phyloP scores from a whole-genome alignment of 106 monocot species.

The Phalaenopsis equestris region DNA sequence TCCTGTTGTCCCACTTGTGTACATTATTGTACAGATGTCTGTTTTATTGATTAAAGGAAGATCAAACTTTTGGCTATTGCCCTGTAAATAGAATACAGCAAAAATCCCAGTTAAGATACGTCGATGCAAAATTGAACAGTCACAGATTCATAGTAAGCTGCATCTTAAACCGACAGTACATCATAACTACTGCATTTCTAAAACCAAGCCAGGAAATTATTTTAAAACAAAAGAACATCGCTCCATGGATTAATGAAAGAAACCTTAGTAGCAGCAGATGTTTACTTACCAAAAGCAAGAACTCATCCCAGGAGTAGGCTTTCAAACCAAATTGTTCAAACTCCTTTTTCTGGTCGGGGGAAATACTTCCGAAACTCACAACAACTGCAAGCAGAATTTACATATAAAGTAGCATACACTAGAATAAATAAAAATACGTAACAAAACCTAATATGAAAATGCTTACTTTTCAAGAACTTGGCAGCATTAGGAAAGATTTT shows the following conservation, averaged over 20 bases:
- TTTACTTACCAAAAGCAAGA: constrained; percentile 57
- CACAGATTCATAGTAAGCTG: background rate
- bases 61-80: constrained; percentile 50
- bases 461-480: constrained; percentile 76
- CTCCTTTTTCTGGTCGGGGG: constrained; percentile 49
- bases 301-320: constrained; percentile 75
- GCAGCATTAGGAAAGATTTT: constrained; percentile 56
- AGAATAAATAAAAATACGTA: background rate
- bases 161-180: too few species aligned
- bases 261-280: background rate
- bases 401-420: background rate
- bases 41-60: constrained; percentile 46
- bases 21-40: constrained; percentile 96
- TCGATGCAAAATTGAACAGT: background rate
- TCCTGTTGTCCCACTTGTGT: constrained; percentile 97
- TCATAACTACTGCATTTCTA: background rate
- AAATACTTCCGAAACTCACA: constrained; percentile 81
- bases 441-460: background rate
- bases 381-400: constrained; percentile 31
- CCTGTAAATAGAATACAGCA: constrained; percentile 29
- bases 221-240: background rate
- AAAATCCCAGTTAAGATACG: background rate
- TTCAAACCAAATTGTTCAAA: constrained; percentile 59
- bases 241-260: background rate
- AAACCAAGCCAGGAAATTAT: background rate